Base-by-base conservation (phyloP, 1,284 basidiomycete genomes). In the Marasmius oreades region DNA sequence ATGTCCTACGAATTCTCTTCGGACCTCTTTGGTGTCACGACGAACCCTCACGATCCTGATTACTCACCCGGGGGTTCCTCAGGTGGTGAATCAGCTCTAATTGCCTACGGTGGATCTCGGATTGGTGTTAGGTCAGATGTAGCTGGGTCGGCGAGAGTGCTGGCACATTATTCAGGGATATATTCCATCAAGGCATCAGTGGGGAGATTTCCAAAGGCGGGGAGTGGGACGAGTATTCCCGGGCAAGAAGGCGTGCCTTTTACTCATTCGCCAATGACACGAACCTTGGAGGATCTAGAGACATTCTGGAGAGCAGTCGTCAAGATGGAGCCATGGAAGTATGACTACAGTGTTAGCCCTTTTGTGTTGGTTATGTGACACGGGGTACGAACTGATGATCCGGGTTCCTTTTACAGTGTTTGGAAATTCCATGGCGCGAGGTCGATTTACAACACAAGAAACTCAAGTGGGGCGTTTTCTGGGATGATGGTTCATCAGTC, bases 121-220 rank as follows among this genome's bases (percentile, higher is more conserved):
- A 71, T 92, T 31, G 91, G 90, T 1, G 79, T 92, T 57, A 90
- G 90, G 6, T 83, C 82, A 7, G 89, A 92, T 64, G 82, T 90
- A 56, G 80, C 78, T 34, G 88, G 88, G 11, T 87, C 84, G 26
- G 77, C 93, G 22, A 78, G 91, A 1, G 82, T 88, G 20, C 91
- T 92, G 0, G 82, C 89, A 7, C 84, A 82, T 61, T 92, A 85
- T 65, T 82, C 80, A 47, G 89, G 89, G 0, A 72, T 86, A 11
- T 90, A 84, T 62, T 75, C 78, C 7, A 71, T 90, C 61, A 88
- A 86, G 68, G 79, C 84, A 0, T 81, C 74, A 28, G 61, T 69
- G 31, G 74, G 80, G 0, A 72, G 86, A 4, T 82, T 85, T 61
- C 76, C 80, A 0, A 73, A 66, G 55, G 68, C 65, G 16, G 84